Evolutionary conservation across 805 yeast species (phyloP).

Genomic region (Ogataea glucozyma): DNA sequence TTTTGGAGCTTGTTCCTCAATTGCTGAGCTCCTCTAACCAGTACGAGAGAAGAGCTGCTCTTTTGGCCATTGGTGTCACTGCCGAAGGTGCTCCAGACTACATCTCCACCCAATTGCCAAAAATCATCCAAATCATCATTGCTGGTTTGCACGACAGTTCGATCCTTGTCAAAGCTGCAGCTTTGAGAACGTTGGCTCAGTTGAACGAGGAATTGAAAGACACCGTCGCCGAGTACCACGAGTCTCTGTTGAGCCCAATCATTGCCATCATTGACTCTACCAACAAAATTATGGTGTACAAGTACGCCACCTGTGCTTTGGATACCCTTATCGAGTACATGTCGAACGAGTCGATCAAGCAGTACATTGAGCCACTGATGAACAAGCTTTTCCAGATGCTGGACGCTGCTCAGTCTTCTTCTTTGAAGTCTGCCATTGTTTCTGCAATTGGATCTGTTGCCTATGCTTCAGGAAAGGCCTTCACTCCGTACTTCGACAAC

Average conservation of each 20-base stretch:
- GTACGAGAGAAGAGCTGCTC: conserved; percentile 84
- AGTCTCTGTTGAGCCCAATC: conserved; percentile 77
- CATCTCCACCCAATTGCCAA: conserved; percentile 70
- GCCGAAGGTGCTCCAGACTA: conserved; percentile 95
- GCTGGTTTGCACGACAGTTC: conserved; percentile 77
- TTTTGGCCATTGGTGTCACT: conserved; percentile 77
- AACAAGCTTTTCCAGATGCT: conserved; percentile 84
- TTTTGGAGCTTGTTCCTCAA: conserved; percentile 62
- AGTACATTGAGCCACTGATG: conserved; percentile 86
- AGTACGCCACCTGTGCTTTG: conserved; percentile 85
- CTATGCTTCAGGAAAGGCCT: conserved; percentile 87
- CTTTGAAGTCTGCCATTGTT: conserved; percentile 78
- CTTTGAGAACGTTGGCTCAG: conserved; percentile 76
- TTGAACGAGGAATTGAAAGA: conserved; percentile 85
- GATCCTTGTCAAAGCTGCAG: conserved; percentile 78
- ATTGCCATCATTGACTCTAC: conserved; percentile 87
- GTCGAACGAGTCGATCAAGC: conserved; percentile 77
- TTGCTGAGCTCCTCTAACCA: conserved; percentile 63
- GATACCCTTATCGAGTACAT: conserved; percentile 92
- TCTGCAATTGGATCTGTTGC: conserved; percentile 98
- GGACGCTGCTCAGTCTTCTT: conserved; percentile 69
- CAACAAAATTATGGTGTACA: conserved; percentile 77
- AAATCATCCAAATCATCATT: conserved; percentile 70
- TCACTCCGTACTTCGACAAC: conserved; percentile 80
- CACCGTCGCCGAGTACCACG: conserved; percentile 80